Conservation (phyloP, 179 eudicot species). For the Dionaea muscipula region DNA sequence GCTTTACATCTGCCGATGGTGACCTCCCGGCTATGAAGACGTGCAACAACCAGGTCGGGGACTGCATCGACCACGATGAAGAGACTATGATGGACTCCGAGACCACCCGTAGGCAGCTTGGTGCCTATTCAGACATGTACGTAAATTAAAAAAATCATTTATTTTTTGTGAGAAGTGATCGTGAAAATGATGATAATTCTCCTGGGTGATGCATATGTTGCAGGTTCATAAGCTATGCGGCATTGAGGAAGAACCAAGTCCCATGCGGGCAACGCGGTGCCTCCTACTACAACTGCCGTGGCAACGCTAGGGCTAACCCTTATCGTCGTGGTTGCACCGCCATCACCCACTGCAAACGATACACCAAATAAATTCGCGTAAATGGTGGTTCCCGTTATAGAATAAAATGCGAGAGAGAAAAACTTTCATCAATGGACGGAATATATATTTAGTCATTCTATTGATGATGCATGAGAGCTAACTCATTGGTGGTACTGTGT, state of each 20-base stretch:
- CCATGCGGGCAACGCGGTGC: constrained; percentile 5
- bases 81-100: constrained; percentile 12
- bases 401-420: too few relatives aligned
- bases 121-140: not conserved
- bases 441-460: too few relatives aligned
- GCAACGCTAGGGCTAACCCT: constrained; percentile 6
- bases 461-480: too few relatives aligned
- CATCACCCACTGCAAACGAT: constrained; percentile 7
- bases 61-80: constrained; percentile 9
- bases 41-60: constrained; percentile 8
- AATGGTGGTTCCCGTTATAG: too few relatives aligned
- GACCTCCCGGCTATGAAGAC: not conserved
- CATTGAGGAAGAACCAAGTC: constrained; percentile 10
- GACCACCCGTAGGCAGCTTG: constrained; percentile 3
- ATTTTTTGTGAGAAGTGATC: not conserved
- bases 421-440: too few relatives aligned
- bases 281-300: constrained; percentile 14
- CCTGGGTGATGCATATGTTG: not conserved
- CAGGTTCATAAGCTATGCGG: constrained; percentile 4
- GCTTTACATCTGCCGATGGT: not conserved
- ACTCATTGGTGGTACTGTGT: too few relatives aligned
- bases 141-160: not conserved
- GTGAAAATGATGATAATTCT: not conserved
- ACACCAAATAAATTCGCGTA: not conserved
- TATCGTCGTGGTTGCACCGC: constrained; percentile 13